Conservation (phyloP, 495 filamentous ascomycete genomes). For the Coniosporium apollinis region DNA sequence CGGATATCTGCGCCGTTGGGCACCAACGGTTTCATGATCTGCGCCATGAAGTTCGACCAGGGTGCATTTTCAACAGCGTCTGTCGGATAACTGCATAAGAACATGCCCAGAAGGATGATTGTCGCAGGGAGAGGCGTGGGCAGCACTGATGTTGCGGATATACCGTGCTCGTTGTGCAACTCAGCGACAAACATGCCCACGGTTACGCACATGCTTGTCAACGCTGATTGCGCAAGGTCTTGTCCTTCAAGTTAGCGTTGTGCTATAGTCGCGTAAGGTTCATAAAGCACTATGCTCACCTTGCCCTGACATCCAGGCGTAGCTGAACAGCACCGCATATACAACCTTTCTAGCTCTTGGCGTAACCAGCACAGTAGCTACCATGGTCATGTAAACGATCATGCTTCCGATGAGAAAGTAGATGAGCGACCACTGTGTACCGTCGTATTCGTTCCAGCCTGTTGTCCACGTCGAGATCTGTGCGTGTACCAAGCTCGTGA, state of each 20-base stretch:
- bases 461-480: constrained; percentile 15
- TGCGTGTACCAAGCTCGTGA: constrained; percentile 9
- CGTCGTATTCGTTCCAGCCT: constrained; percentile 18
- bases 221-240: background rate
- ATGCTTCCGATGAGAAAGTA: constrained; percentile 16
- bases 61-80: constrained; percentile 8
- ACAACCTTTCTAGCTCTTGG: constrained; percentile 11
- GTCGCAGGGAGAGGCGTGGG: constrained; percentile 12
- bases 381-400: constrained; percentile 18
- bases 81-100: constrained; percentile 15
- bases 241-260: background rate
- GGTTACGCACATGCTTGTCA: constrained; percentile 15
- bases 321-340: constrained; percentile 11
- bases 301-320: constrained; percentile 12
- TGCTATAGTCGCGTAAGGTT: constrained; percentile 1
- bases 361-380: constrained; percentile 13
- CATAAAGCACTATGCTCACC: too few relatives aligned
- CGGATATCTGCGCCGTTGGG: constrained; percentile 12
- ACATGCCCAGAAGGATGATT: constrained; percentile 12
- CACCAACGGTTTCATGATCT: constrained; percentile 8
- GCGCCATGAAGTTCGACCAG: constrained; percentile 13
- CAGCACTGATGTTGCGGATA: constrained; percentile 9
- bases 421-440: constrained; percentile 17
- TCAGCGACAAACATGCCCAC: constrained; percentile 18
- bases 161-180: constrained; percentile 14